Conservation (phyloP, 1,284 basidiomycete species). For the Cutaneotrichosporon sp. region DNA sequence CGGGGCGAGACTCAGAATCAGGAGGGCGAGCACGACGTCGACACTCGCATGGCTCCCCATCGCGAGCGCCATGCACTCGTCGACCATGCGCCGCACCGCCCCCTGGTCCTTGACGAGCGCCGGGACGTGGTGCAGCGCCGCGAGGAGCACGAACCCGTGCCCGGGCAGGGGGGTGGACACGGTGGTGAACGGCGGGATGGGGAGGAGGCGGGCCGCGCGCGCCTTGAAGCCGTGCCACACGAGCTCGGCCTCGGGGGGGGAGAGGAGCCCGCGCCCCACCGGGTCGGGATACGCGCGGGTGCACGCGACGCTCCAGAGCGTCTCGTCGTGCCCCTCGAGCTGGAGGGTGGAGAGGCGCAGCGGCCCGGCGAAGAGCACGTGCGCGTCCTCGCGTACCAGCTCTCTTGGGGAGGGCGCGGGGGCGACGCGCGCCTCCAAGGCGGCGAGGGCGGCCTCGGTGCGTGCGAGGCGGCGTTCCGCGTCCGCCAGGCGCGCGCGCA, state of each 20-base stretch:
- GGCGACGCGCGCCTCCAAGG: slow-evolving; percentile 1
- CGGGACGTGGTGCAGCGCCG: slow-evolving; percentile 31
- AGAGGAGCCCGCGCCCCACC: slow-evolving; percentile 22
- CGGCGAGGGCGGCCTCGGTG: slow-evolving; percentile 12
- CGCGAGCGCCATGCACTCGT: slow-evolving; percentile 30
- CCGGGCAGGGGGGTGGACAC: slow-evolving; percentile 28
- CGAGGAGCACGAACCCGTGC: slow-evolving; percentile 37
- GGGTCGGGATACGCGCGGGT: slow-evolving; percentile 29
- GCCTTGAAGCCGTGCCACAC: slow-evolving; percentile 40
- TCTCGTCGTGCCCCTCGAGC: slow-evolving; percentile 25
- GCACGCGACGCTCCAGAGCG: slow-evolving; percentile 23
- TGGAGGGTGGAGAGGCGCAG: slow-evolving; percentile 12
- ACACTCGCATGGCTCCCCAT: slow-evolving; percentile 28
- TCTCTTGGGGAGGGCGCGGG: background rate
- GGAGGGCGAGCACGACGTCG: slow-evolving; percentile 35
- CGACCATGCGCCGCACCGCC: slow-evolving; percentile 18
- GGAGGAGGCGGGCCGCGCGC: slow-evolving; percentile 31
- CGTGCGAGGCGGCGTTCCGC: slow-evolving; percentile 19
- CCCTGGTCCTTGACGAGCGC: slow-evolving; percentile 5
- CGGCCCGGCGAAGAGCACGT: slow-evolving; percentile 10
- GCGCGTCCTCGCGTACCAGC: background rate
- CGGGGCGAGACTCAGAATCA: slow-evolving; percentile 34
- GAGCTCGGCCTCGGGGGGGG: slow-evolving; percentile 29
- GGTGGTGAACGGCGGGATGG: slow-evolving; percentile 35
- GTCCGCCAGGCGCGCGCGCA: slow-evolving; percentile 18